These are phyloP conservation scores for Cordyceps militaris DNA, from an alignment of 2,329 filamentous ascomycete species.

Conservation along the genomic window DNA sequence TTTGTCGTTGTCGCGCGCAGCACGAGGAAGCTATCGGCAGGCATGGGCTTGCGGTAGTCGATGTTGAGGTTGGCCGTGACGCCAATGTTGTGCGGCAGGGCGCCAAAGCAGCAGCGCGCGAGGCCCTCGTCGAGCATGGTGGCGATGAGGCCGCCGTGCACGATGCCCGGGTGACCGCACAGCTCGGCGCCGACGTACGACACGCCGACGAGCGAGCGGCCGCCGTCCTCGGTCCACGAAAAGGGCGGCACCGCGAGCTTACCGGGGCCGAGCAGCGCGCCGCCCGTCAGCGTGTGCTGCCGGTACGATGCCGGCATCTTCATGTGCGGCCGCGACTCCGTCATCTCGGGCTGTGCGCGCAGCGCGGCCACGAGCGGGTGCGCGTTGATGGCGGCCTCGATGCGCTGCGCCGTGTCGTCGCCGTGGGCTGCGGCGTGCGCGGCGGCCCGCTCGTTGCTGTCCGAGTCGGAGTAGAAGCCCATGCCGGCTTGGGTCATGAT, in stretches of 20 bases:
- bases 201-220: conserved; percentile 63
- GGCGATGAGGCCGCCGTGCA: conserved; percentile 87
- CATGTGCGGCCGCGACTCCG: conserved; percentile 76
- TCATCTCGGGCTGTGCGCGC: conserved; percentile 57
- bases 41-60: conserved; percentile 76
- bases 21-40: conserved; percentile 68
- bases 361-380: conserved; percentile 69
- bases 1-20: conserved; percentile 72
- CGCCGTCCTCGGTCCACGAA: conserved; percentile 64
- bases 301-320: conserved; percentile 70
- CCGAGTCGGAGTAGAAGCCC: conserved; percentile 52
- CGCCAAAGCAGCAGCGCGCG: conserved; percentile 79
- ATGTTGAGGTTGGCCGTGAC: conserved; percentile 80
- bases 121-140: conserved; percentile 88
- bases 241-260: conserved; percentile 77
- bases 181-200: conserved; percentile 71
- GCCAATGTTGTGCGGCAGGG: conserved; percentile 76
- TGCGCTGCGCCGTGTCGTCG: conserved; percentile 47
- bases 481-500: conserved; percentile 28
- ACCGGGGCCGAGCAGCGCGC: conserved; percentile 66
- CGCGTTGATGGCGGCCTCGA: conserved; percentile 67
- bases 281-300: conserved; percentile 71
- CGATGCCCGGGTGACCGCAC: conserved; percentile 83
- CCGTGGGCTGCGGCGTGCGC: conserved; percentile 44
- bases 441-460: conserved; percentile 52